Evolutionary conservation across 2,329 filamentous ascomycete species (phyloP).

Genomic region (Penicillium polonicum): DNA sequence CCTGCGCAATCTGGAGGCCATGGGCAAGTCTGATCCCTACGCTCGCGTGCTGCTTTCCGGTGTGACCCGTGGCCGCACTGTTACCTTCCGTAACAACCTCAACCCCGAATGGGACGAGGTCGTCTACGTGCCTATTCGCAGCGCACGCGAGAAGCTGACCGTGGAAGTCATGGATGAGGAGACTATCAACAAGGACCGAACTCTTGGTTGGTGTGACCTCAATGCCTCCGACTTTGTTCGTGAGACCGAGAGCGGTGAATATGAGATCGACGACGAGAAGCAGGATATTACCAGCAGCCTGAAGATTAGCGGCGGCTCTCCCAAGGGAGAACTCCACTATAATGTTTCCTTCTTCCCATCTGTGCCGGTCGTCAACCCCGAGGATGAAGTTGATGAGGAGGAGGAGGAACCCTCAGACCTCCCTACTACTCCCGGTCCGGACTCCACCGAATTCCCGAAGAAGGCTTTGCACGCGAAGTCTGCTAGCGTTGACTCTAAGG

Average conservation of each 20-base stretch:
- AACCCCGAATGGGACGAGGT: slow-evolving; percentile 96
- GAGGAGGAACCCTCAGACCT: slow-evolving; percentile 46
- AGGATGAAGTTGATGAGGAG: slow-evolving; percentile 58
- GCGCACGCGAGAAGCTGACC: slow-evolving; percentile 74
- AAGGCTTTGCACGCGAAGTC: slow-evolving; percentile 30
- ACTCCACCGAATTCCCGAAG: slow-evolving; percentile 21
- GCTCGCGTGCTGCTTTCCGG: slow-evolving; percentile 84
- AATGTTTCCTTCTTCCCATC: slow-evolving; percentile 88
- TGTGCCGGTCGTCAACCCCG: slow-evolving; percentile 82
- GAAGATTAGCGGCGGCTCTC: slow-evolving; percentile 66
- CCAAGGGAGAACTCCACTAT: slow-evolving; percentile 80
- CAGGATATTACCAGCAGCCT: slow-evolving; percentile 65
- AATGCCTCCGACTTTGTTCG: slow-evolving; percentile 73
- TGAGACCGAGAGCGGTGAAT: slow-evolving; percentile 78
- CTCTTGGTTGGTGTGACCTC: slow-evolving; percentile 77
- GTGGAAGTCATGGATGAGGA: slow-evolving; percentile 98
- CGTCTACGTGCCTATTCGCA: slow-evolving; percentile 89
- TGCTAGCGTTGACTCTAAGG: slow-evolving; percentile 32
- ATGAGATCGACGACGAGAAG: slow-evolving; percentile 74
- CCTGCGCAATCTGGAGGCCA: slow-evolving; percentile 86
- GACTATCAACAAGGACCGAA: slow-evolving; percentile 84
- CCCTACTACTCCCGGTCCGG: slow-evolving; percentile 13
- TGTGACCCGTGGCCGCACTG: slow-evolving; percentile 84
- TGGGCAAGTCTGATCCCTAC: slow-evolving; percentile 97
- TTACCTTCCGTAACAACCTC: slow-evolving; percentile 93